phyloP scores from a whole-genome alignment of 2,329 filamentous ascomycete genomes.

The Aspergillus pseudoviridinutans region DNA sequence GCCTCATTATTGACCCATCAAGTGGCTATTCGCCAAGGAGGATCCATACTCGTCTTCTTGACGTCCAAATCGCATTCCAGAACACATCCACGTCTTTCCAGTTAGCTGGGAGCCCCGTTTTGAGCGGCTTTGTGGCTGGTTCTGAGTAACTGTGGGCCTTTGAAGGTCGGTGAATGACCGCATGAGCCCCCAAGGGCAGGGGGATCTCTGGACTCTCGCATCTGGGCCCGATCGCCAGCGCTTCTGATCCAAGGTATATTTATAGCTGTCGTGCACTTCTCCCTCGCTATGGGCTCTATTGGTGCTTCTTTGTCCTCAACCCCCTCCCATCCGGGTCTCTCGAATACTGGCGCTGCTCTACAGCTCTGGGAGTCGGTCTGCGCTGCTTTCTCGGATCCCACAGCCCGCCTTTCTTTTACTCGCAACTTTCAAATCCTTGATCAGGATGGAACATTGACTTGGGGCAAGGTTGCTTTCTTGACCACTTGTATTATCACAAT shows the following conservation, averaged over 20 bases:
- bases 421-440: constrained; percentile 17
- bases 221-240: constrained; percentile 6
- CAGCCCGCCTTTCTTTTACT: constrained; percentile 15
- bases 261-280: constrained; percentile 1
- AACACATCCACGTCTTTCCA: constrained; percentile 14
- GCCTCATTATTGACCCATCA: constrained; percentile 18
- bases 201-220: constrained; percentile 1
- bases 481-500: constrained; percentile 32
- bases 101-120: constrained; percentile 4
- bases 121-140: constrained; percentile 1
- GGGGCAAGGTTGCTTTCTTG: constrained; percentile 28
- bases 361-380: constrained; percentile 20
- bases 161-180: constrained; percentile 6
- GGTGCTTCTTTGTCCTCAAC: constrained; percentile 4
- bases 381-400: constrained; percentile 15
- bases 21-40: constrained; percentile 16
- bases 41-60: constrained; percentile 16
- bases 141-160: constrained; percentile 5
- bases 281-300: constrained; percentile 13
- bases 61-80: constrained; percentile 19
- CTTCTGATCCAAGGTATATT: constrained; percentile 11
- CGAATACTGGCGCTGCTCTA: constrained; percentile 6
- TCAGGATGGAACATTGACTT: constrained; percentile 27
- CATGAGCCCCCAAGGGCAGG: constrained; percentile 6
- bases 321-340: constrained; percentile 5